Percentiles rank a stretch among this genome's conserved stretches.
Conservation (phyloP, 1,139 yeast genomes). For the Scheffersomyces segobiensis region DNA sequence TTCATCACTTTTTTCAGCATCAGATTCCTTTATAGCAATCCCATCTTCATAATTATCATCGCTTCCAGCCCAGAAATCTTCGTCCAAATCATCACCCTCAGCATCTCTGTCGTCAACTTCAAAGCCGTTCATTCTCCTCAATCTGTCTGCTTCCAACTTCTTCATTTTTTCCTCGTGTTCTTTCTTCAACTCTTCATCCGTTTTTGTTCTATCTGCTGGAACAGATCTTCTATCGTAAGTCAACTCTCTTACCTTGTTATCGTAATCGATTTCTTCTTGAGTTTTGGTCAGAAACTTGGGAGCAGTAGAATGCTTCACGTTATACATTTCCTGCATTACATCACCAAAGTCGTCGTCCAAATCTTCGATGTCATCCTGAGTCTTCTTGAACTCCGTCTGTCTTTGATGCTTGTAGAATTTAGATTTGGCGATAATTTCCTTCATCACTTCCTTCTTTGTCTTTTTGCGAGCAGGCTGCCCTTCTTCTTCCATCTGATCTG, state of each 20-base stretch:
- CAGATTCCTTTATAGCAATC: conserved; percentile 20
- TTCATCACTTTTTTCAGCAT: conserved; percentile 21
- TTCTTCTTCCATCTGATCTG: conserved; percentile 37
- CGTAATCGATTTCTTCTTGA: conserved; percentile 61
- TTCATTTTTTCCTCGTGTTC: conserved; percentile 69
- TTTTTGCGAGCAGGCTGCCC: conserved; percentile 59
- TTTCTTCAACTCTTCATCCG: conserved; percentile 76
- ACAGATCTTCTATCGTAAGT: conserved; percentile 84
- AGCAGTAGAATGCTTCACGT: conserved; percentile 14
- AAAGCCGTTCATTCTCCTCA: conserved; percentile 82
- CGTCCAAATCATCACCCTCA: conserved; percentile 70
- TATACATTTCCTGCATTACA: conserved; percentile 60
- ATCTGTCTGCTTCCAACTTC: conserved; percentile 73
- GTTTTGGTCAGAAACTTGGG: conserved; percentile 33
- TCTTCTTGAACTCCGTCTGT: conserved; percentile 72
- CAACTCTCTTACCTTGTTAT: conserved; percentile 73
- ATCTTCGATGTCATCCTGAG: conserved; percentile 69
- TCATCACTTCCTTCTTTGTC: conserved; percentile 93
- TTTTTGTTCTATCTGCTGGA: conserved; percentile 95
- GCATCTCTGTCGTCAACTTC: conserved; percentile 48
- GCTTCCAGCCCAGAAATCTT: conserved; percentile 57
- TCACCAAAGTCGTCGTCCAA: conserved; percentile 80
- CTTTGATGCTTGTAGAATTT: conserved; percentile 87
- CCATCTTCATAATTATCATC: conserved; percentile 51
- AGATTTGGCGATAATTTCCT: conserved; percentile 93